Evolutionary conservation across 805 yeast species (phyloP).

Genomic region (Candida silvicultrix): DNA sequence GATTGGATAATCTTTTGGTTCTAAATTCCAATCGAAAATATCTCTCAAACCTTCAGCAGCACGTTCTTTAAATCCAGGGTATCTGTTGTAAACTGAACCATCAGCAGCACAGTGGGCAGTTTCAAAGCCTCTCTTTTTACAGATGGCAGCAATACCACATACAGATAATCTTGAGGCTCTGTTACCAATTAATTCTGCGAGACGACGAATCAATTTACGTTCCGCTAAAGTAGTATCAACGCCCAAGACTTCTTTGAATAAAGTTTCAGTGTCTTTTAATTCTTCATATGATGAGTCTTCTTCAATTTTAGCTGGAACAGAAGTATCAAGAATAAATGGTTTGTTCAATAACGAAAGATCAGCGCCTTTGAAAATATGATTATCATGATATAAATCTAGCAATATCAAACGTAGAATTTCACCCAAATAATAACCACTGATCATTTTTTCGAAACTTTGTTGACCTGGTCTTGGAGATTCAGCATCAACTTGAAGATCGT

Average conservation of each 20-base stretch:
- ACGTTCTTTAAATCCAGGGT: slow-evolving; percentile 86
- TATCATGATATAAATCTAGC: slow-evolving; percentile 61
- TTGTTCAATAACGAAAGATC: slow-evolving; percentile 54
- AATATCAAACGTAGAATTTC: slow-evolving; percentile 80
- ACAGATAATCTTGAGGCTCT: slow-evolving; percentile 90
- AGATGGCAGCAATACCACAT: slow-evolving; percentile 93
- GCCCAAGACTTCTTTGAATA: slow-evolving; percentile 54
- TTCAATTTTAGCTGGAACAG: slow-evolving; percentile 82
- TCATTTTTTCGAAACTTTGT: slow-evolving; percentile 95
- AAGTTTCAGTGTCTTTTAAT: slow-evolving; percentile 63
- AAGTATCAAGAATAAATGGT: slow-evolving; percentile 79
- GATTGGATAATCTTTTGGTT: slow-evolving; percentile 61
- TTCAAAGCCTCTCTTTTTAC: slow-evolving; percentile 73
- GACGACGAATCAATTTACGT: slow-evolving; percentile 72
- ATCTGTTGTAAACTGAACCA: slow-evolving; percentile 91
- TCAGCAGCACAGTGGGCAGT: slow-evolving; percentile 92
- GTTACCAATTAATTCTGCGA: slow-evolving; percentile 84
- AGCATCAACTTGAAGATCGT: slow-evolving; percentile 72
- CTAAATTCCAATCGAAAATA: slow-evolving; percentile 72
- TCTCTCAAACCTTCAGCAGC: slow-evolving; percentile 86
- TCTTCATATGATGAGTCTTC: slow-evolving; percentile 77
- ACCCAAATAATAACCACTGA: slow-evolving; percentile 94
- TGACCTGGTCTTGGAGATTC: slow-evolving; percentile 95
- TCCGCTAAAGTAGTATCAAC: slow-evolving; percentile 69
- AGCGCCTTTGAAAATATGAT: slow-evolving; percentile 64